Percentiles rank a stretch among this genome's conserved stretches.
Evolutionary conservation across 352 stramenopile genomes (phyloP).

Genomic region (Thraustochytrium sp.): DNA sequence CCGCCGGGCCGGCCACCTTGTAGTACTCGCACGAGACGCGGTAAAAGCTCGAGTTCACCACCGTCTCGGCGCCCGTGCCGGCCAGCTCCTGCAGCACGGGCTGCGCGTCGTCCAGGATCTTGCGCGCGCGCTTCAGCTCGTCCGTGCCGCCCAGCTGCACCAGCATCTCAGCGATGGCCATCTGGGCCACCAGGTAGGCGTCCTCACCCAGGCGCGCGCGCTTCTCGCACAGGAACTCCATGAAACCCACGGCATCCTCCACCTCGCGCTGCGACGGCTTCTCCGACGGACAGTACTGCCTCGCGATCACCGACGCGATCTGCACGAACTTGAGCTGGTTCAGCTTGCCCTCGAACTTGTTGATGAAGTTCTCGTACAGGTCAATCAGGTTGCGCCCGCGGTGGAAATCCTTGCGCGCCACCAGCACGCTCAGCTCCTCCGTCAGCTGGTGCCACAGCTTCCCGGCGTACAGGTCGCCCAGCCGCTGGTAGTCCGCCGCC

Average conservation of each 20-base stretch:
- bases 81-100: slow-evolving; percentile 63
- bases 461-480: slow-evolving; percentile 77
- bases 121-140: slow-evolving; percentile 15
- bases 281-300: slow-evolving; percentile 49
- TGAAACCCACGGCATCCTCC: slow-evolving; percentile 56
- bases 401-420: slow-evolving; percentile 63
- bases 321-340: slow-evolving; percentile 86
- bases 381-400: slow-evolving; percentile 59
- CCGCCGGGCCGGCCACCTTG: slow-evolving; percentile 76
- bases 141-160: slow-evolving; percentile 44
- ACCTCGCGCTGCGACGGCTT: slow-evolving; percentile 46
- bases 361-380: slow-evolving; percentile 89
- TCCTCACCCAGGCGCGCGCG: slow-evolving; percentile 51
- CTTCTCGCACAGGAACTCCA: slow-evolving; percentile 62
- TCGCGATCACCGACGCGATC: slow-evolving; percentile 80
- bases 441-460: slow-evolving; percentile 98
- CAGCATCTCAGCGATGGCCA: slow-evolving; percentile 51
- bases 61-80: slow-evolving; percentile 63
- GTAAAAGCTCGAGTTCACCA: slow-evolving; percentile 87
- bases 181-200: slow-evolving; percentile 52
- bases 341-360: slow-evolving; percentile 86
- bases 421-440: slow-evolving; percentile 78
- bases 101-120: slow-evolving; percentile 37
- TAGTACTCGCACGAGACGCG: slow-evolving; percentile 86
- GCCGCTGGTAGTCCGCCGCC: slow-evolving; percentile 75